Evolutionary conservation across 371 early-diverging fungal genomes (phyloP).

Genomic region (Haplosporangium sp.): DNA sequence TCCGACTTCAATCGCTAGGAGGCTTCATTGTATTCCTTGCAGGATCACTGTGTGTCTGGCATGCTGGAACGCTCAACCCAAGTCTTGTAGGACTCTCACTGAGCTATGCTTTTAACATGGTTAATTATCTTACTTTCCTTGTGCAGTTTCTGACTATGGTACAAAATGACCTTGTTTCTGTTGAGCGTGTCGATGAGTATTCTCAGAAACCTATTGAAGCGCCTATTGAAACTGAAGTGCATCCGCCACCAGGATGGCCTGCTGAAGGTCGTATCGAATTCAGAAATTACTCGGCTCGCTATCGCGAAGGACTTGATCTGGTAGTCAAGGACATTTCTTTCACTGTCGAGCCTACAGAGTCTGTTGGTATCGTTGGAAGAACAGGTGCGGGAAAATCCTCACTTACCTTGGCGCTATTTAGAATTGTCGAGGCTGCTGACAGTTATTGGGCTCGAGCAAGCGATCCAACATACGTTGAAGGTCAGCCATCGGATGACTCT

Average conservation of each 20-base stretch:
- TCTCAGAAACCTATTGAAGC: slow-evolving; percentile 65
- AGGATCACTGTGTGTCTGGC: slow-evolving; percentile 27
- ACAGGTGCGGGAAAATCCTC: slow-evolving; percentile 82
- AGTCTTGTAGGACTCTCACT: slow-evolving; percentile 73
- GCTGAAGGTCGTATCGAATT: slow-evolving; percentile 66
- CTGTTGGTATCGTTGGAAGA: slow-evolving; percentile 62
- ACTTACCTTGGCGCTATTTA: slow-evolving; percentile 76
- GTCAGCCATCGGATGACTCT: no score
- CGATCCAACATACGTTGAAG: not conserved
- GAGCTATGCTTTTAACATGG: slow-evolving; percentile 67
- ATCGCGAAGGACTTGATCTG: slow-evolving; percentile 79
- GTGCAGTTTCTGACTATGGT: slow-evolving; percentile 60
- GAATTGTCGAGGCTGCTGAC: slow-evolving; percentile 74
- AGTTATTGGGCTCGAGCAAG: slow-evolving; percentile 44
- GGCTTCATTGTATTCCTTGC: slow-evolving; percentile 21
- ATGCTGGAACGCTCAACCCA: slow-evolving; percentile 54
- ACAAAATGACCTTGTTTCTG: slow-evolving; percentile 68
- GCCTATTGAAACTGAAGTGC: slow-evolving; percentile 31
- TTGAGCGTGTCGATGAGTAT: slow-evolving; percentile 77
- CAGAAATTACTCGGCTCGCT: slow-evolving; percentile 70
- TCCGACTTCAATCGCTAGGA: slow-evolving; percentile 66
- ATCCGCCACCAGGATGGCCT: slow-evolving; percentile 59
- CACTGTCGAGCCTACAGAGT: slow-evolving; percentile 50
- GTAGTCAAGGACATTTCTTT: slow-evolving; percentile 72
- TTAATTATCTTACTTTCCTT: slow-evolving; percentile 9